These are phyloP conservation scores for Cornus kousa DNA, from an alignment of 148 eudicot genomes.

Conservation along the genomic window DNA sequence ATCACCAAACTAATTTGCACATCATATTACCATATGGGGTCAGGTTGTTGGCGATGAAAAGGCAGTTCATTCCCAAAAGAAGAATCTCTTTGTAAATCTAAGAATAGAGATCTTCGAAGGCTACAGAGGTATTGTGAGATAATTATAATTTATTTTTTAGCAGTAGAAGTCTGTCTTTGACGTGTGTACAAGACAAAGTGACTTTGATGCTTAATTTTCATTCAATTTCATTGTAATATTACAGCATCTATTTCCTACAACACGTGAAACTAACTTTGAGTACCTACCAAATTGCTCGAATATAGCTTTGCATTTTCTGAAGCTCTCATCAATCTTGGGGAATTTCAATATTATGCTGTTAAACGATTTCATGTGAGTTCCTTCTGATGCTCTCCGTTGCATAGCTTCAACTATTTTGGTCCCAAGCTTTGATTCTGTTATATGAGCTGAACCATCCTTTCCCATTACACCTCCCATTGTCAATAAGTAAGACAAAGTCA, in stretches of 20 bases:
- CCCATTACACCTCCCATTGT: conserved; percentile 68
- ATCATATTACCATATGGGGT: neutral
- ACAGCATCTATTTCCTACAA: neutral
- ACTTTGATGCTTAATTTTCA: neutral
- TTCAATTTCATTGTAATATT: neutral
- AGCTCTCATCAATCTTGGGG: conserved; percentile 84
- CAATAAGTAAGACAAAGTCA: conserved; percentile 9
- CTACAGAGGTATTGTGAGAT: neutral
- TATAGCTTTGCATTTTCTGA: conserved; percentile 70
- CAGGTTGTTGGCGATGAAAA: neutral
- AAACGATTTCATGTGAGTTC: conserved; percentile 70
- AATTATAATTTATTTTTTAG: neutral
- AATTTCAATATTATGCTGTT: conserved; percentile 78
- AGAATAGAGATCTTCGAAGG: neutral
- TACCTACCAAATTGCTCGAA: conserved; percentile 74
- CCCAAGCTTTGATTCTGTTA: conserved; percentile 74
- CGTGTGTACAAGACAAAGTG: neutral
- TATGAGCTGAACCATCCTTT: conserved; percentile 40
- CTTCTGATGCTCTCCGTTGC: conserved; percentile 61
- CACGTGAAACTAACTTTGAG: neutral
- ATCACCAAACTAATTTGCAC: neutral
- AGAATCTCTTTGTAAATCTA: neutral
- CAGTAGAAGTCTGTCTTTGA: neutral
- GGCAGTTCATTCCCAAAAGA: neutral
- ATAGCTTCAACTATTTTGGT: conserved; percentile 75